phyloP scores from a whole-genome alignment of 2,329 filamentous ascomycete genomes.

The Fusarium sp. region DNA sequence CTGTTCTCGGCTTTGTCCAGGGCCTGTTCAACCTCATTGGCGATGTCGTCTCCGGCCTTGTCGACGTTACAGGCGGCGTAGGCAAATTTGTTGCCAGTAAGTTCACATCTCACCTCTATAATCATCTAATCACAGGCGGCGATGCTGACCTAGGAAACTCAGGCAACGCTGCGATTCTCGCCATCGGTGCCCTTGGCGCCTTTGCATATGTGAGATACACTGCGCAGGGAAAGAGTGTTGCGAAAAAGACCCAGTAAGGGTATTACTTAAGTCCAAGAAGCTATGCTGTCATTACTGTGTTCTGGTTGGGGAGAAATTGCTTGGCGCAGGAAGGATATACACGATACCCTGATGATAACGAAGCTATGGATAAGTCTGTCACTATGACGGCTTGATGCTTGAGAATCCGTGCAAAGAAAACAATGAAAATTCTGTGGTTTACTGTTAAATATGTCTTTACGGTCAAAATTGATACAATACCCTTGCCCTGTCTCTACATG shows the following conservation, averaged over 20 bases:
- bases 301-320: not conserved
- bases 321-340: conserved; percentile 12
- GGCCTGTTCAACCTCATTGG: conserved; percentile 56
- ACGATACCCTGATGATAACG: conserved; percentile 33
- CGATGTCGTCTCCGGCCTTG: conserved; percentile 55
- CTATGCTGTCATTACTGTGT: not conserved
- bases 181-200: conserved; percentile 53
- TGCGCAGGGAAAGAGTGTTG: conserved; percentile 50
- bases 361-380: not conserved
- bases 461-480: conserved; percentile 4
- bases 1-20: conserved; percentile 56
- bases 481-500: not conserved
- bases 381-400: not conserved
- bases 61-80: conserved; percentile 58
- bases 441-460: not conserved
- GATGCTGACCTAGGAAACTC: not conserved
- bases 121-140: not conserved
- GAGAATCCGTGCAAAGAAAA: not conserved
- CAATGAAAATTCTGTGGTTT: too few relatives aligned
- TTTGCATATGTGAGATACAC: conserved; percentile 56
- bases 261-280: not conserved
- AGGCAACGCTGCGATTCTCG: conserved; percentile 58
- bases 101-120: conserved; percentile 3
- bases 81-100: conserved; percentile 59
- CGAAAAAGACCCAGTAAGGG: conserved; percentile 53